phyloP scores from a whole-genome alignment of 2,329 filamentous ascomycete species.

The Alternaria arborescens region DNA sequence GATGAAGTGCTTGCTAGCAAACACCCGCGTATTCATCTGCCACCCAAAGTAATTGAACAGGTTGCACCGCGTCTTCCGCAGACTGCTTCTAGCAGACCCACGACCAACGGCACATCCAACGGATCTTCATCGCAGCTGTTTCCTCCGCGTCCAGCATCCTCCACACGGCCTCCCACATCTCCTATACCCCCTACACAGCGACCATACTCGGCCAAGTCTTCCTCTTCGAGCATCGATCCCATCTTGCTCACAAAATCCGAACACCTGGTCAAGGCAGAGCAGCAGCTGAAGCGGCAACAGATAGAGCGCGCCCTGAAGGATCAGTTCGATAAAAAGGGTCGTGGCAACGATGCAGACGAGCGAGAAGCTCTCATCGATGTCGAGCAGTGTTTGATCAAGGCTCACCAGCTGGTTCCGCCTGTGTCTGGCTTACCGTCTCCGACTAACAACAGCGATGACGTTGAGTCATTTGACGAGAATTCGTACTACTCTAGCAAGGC shows the following conservation, averaged over 20 bases:
- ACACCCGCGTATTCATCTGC: slow-evolving; percentile 69
- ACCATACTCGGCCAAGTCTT: slow-evolving; percentile 53
- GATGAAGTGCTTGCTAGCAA: slow-evolving; percentile 82
- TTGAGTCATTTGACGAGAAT: slow-evolving; percentile 89
- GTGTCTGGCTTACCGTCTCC: slow-evolving; percentile 65
- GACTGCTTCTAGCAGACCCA: slow-evolving; percentile 38
- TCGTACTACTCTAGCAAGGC: slow-evolving; percentile 94
- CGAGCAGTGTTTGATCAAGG: slow-evolving; percentile 59
- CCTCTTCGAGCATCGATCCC: slow-evolving; percentile 77
- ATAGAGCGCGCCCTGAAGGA: slow-evolving; percentile 81
- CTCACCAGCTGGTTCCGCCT: slow-evolving; percentile 76
- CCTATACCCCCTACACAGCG: slow-evolving; percentile 39
- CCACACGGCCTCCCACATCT: slow-evolving; percentile 33
- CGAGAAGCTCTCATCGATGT: slow-evolving; percentile 53
- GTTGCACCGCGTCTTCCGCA: slow-evolving; percentile 47
- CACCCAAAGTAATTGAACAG: slow-evolving; percentile 60
- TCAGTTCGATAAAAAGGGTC: slow-evolving; percentile 70
- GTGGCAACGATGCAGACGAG: slow-evolving; percentile 62
- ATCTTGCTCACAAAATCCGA: slow-evolving; percentile 87
- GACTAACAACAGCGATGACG: slow-evolving; percentile 70
- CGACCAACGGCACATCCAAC: slow-evolving; percentile 44
- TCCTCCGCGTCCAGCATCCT: slow-evolving; percentile 43
- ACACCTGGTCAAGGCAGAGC: slow-evolving; percentile 81
- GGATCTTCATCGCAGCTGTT: slow-evolving; percentile 35
- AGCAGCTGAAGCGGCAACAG: slow-evolving; percentile 79